phyloP scores from a whole-genome alignment of 495 filamentous ascomycete genomes.

The Xylaria longipes region DNA sequence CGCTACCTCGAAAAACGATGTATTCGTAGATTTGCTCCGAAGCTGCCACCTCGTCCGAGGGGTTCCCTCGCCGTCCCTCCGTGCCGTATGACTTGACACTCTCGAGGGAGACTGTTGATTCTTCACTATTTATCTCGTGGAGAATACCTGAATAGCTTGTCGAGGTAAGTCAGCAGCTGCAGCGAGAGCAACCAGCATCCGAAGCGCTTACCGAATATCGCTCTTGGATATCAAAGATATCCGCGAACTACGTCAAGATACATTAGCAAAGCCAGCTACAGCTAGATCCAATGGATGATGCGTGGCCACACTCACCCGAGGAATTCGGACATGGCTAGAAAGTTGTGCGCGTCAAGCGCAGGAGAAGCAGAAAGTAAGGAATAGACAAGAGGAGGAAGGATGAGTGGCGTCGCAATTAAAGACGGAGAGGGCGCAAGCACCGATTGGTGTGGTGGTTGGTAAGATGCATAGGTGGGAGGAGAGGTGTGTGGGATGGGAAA shows the following conservation, averaged over 20 bases:
- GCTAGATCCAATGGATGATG: not conserved
- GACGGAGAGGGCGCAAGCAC: constrained; percentile 21
- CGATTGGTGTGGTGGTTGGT: constrained; percentile 16
- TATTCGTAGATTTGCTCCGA: constrained; percentile 94
- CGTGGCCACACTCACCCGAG: constrained; percentile 49
- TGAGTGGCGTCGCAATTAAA: constrained; percentile 5
- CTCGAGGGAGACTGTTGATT: constrained; percentile 93
- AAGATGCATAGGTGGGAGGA: constrained; percentile 13
- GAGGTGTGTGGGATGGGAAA: constrained; percentile 25
- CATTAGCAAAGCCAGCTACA: constrained; percentile 33
- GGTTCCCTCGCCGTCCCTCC: constrained; percentile 81
- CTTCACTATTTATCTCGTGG: constrained; percentile 97
- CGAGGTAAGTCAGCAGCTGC: constrained; percentile 38
- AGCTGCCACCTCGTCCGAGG: constrained; percentile 78
- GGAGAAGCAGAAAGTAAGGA: constrained; percentile 19
- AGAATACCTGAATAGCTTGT: constrained; percentile 91
- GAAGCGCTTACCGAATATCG: constrained; percentile 80
- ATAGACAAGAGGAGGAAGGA: constrained; percentile 16
- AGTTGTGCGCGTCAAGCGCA: constrained; percentile 38
- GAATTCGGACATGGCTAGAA: constrained; percentile 56
- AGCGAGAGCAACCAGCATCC: constrained; percentile 13
- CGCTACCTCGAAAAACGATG: constrained; percentile 97
- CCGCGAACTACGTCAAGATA: constrained; percentile 59
- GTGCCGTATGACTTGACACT: constrained; percentile 93
- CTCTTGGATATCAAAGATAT: constrained; percentile 96